Conservation (phyloP, 441 rosid species). For the Brassica balearica region DNA sequence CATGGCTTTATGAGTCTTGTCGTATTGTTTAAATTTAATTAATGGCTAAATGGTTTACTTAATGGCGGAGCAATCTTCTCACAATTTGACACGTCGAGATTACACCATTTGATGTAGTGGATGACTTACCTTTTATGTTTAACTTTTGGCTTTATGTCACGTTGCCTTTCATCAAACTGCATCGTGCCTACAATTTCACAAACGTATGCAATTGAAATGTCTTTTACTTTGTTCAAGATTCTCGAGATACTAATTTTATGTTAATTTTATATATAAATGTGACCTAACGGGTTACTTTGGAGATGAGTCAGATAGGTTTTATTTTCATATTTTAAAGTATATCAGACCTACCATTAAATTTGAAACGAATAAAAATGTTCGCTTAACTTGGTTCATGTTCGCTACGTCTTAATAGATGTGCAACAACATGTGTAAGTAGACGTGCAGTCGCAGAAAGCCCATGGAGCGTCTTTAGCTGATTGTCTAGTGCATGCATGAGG, state of each 20-base stretch:
- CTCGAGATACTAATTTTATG: background rate
- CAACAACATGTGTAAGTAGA: no score
- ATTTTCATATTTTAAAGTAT: slow-evolving; percentile 14
- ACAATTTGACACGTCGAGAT: slow-evolving; percentile 35
- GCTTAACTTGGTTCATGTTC: background rate
- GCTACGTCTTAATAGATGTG: no score
- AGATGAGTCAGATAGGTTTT: slow-evolving; percentile 11
- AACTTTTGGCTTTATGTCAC: slow-evolving; percentile 43
- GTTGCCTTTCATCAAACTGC: slow-evolving; percentile 34
- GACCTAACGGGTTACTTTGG: slow-evolving; percentile 31
- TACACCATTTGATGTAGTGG: slow-evolving; percentile 36
- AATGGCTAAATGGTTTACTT: slow-evolving; percentile 41
- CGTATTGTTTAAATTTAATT: slow-evolving; percentile 19
- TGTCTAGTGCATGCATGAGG: no score
- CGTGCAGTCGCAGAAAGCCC: no score
- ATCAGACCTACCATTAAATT: background rate
- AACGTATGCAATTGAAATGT: slow-evolving; percentile 27
- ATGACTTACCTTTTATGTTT: slow-evolving; percentile 23
- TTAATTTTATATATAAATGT: slow-evolving; percentile 7
- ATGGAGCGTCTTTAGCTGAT: no score
- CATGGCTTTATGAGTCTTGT: slow-evolving; percentile 24
- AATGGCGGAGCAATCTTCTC: slow-evolving; percentile 41
- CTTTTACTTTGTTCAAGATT: background rate
- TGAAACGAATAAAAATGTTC: background rate
- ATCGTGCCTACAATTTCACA: slow-evolving; percentile 29